These are phyloP conservation scores for Beta macrorhiza DNA, from an alignment of 179 eudicot genomes.

Conservation along the genomic window DNA sequence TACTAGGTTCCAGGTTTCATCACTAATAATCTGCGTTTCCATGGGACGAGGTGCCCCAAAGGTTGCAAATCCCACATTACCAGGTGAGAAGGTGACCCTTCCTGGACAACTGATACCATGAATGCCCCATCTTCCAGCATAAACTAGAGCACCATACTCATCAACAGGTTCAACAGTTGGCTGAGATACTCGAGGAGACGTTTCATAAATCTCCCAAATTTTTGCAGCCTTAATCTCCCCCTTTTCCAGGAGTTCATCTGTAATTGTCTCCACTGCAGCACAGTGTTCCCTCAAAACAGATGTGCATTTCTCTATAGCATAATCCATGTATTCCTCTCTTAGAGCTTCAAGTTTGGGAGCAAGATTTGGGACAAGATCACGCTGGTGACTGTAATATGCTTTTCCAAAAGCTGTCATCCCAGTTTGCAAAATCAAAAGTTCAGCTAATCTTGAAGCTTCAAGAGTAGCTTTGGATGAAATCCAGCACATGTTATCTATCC, in stretches of 20 bases:
- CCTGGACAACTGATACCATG: slow-evolving; percentile 85
- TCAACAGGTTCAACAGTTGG: slow-evolving; percentile 59
- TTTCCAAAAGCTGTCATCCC: slow-evolving; percentile 97
- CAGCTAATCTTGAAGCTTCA: slow-evolving; percentile 73
- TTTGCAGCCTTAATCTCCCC: slow-evolving; percentile 68
- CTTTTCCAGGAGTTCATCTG: slow-evolving; percentile 71
- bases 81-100: slow-evolving; percentile 91
- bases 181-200: slow-evolving; percentile 62
- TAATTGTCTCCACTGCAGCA: slow-evolving; percentile 69
- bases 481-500: slow-evolving; percentile 84
- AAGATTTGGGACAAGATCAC: slow-evolving; percentile 83
- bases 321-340: slow-evolving; percentile 84
- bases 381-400: slow-evolving; percentile 65
- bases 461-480: slow-evolving; percentile 75
- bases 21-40: slow-evolving; percentile 79
- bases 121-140: slow-evolving; percentile 87
- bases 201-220: slow-evolving; percentile 70
- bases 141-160: slow-evolving; percentile 75
- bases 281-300: slow-evolving; percentile 61
- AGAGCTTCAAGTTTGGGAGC: slow-evolving; percentile 89
- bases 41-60: slow-evolving; percentile 93
- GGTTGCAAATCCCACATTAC: slow-evolving; percentile 76
- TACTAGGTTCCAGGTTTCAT: slow-evolving; percentile 79
- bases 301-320: slow-evolving; percentile 65
- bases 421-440: slow-evolving; percentile 67